phyloP scores from a whole-genome alignment of 805 yeast species.

The Candida chilensis region DNA sequence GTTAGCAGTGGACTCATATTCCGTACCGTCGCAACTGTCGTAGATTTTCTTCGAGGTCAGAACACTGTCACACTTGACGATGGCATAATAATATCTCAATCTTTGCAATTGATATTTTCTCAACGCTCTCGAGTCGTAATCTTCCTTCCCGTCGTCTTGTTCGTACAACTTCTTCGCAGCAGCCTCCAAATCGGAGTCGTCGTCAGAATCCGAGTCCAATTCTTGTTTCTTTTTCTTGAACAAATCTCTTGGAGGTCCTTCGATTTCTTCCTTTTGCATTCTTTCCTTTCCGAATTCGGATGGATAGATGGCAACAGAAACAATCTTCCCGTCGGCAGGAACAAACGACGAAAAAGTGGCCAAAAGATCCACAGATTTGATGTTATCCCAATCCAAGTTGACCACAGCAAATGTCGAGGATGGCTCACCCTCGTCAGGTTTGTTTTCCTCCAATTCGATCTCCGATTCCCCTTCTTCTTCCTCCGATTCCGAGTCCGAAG shows the following conservation, averaged over 20 bases:
- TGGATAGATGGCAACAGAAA: constrained; percentile 67
- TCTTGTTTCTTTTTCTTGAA: constrained; percentile 43
- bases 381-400: constrained; percentile 95
- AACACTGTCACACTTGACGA: constrained; percentile 72
- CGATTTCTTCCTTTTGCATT: constrained; percentile 80
- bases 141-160: constrained; percentile 76
- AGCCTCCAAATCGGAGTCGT: constrained; percentile 40
- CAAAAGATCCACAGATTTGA: constrained; percentile 79
- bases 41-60: constrained; percentile 69
- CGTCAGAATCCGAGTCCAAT: constrained; percentile 28
- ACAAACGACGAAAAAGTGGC: constrained; percentile 84
- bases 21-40: constrained; percentile 87
- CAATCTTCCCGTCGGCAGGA: constrained; percentile 64
- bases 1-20: constrained; percentile 92
- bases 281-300: constrained; percentile 91
- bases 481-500: constrained; percentile 23
- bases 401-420: constrained; percentile 80
- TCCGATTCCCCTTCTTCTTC: constrained; percentile 45
- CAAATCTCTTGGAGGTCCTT: constrained; percentile 88
- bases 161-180: constrained; percentile 68
- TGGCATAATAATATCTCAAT: constrained; percentile 87
- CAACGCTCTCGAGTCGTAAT: constrained; percentile 75
- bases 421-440: constrained; percentile 86
- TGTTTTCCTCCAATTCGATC: constrained; percentile 42
- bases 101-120: constrained; percentile 91